These are phyloP conservation scores for Suillus subalutaceus DNA, from an alignment of 768 basidiomycete genomes.

Conservation along the genomic window DNA sequence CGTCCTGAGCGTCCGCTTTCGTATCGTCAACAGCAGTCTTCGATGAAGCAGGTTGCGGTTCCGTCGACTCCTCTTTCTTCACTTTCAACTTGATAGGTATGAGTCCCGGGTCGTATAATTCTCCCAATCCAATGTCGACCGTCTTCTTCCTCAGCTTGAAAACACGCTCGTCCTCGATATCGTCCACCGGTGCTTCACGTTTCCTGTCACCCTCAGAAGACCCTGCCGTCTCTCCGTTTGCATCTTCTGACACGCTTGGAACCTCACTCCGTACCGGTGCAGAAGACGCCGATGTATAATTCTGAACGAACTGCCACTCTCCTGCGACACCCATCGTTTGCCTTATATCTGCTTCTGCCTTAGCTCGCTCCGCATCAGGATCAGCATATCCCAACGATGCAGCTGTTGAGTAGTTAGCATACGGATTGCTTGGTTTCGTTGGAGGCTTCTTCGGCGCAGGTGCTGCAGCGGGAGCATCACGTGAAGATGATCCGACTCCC, in stretches of 20 bases:
- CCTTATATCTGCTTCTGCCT: constrained; percentile 61
- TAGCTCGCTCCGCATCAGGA: constrained; percentile 67
- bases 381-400: constrained; percentile 81
- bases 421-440: constrained; percentile 62
- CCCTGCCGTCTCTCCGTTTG: constrained; percentile 19
- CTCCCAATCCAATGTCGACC: constrained; percentile 61
- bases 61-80: constrained; percentile 46
- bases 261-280: constrained; percentile 11
- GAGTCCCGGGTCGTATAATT: constrained; percentile 79
- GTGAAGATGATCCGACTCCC: constrained; percentile 18
- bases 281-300: constrained; percentile 29
- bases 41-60: constrained; percentile 12
- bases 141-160: constrained; percentile 75
- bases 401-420: constrained; percentile 87
- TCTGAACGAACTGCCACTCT: constrained; percentile 71
- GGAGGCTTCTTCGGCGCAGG: constrained; percentile 43
- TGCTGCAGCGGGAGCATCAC: constrained; percentile 32
- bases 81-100: constrained; percentile 65
- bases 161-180: constrained; percentile 47
- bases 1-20: constrained; percentile 11
- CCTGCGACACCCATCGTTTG: constrained; percentile 73
- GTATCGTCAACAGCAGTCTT: constrained; percentile 15
- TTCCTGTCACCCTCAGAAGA: constrained; percentile 39
- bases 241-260: neutral
- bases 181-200: constrained; percentile 49